A percentile compares a stretch with the other conserved stretches of the same genome.
These are phyloP conservation scores for Gossypium stocksii DNA, from an alignment of 345 rosid genomes.

Conservation along the genomic window DNA sequence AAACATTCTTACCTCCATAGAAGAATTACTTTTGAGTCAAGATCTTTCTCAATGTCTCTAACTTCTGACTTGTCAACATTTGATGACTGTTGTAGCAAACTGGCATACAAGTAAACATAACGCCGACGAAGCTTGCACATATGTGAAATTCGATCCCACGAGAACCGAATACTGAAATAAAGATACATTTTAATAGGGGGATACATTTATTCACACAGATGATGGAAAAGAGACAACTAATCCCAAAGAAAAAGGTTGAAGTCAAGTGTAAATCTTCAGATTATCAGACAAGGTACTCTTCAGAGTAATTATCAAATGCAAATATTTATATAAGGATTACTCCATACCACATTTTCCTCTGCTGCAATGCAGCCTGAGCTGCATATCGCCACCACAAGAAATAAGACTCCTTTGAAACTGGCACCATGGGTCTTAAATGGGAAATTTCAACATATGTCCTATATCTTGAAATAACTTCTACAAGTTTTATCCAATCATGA, in stretches of 20 bases:
- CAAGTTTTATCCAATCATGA: constrained; percentile 92
- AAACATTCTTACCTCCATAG: constrained; percentile 71
- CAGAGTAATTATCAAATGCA: neutral
- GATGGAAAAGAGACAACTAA: neutral
- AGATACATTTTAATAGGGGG: neutral
- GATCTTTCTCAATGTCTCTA: constrained; percentile 88
- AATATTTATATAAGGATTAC: neutral
- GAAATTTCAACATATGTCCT: constrained; percentile 75
- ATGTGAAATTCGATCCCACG: constrained; percentile 81
- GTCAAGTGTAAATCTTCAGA: constrained; percentile 1
- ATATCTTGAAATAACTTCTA: constrained; percentile 87
- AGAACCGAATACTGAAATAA: constrained; percentile 65
- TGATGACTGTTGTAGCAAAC: constrained; percentile 65
- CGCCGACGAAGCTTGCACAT: constrained; percentile 83
- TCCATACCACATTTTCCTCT: constrained; percentile 74
- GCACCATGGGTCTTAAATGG: constrained; percentile 79
- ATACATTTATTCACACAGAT: neutral
- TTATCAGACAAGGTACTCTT: neutral
- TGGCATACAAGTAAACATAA: constrained; percentile 83
- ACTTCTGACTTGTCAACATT: constrained; percentile 44
- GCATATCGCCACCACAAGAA: constrained; percentile 91
- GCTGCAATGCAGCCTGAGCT: constrained; percentile 79
- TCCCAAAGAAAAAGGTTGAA: neutral
- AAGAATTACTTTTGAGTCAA: constrained; percentile 90
- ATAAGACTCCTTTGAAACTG: constrained; percentile 55